Percentiles rank a stretch among this genome's conserved stretches.
phyloP scores from a whole-genome alignment of 176 grass and related monocot genomes.

The Dactylis glomerata region DNA sequence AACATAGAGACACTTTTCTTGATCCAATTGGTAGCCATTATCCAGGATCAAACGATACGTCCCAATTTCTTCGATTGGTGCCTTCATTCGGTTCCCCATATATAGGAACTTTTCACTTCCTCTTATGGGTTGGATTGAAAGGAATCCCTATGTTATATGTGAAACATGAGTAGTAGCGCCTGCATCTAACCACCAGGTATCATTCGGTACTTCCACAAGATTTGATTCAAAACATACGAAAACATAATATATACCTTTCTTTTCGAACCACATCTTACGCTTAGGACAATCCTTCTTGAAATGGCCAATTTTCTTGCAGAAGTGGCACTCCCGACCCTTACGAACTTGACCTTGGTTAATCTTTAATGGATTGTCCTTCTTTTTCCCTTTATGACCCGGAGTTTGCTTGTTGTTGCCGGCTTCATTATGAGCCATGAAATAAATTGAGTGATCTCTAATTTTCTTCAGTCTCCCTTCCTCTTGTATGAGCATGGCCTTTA shows the following conservation, averaged over 20 bases:
- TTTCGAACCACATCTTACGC: too few relatives aligned
- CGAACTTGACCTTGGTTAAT: neutral
- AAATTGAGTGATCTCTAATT: neutral
- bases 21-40: neutral
- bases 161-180: conserved; percentile 2
- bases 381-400: neutral
- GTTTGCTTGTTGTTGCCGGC: neutral
- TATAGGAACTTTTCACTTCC: too few relatives aligned
- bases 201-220: neutral
- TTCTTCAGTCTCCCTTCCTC: too few relatives aligned
- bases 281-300: too few relatives aligned
- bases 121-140: conserved; percentile 24
- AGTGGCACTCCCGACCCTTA: neutral
- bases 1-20: neutral
- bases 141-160: neutral
- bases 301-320: too few relatives aligned
- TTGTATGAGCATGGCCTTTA: too few relatives aligned
- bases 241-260: too few relatives aligned
- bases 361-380: neutral
- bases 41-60: conserved; percentile 16
- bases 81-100: neutral
- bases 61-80: neutral
- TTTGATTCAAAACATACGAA: neutral
- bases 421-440: neutral
- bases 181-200: conserved; percentile 15